Evolutionary conservation across 2,329 filamentous ascomycete genomes (phyloP).

Genomic region (Elsinoe necatrix): DNA sequence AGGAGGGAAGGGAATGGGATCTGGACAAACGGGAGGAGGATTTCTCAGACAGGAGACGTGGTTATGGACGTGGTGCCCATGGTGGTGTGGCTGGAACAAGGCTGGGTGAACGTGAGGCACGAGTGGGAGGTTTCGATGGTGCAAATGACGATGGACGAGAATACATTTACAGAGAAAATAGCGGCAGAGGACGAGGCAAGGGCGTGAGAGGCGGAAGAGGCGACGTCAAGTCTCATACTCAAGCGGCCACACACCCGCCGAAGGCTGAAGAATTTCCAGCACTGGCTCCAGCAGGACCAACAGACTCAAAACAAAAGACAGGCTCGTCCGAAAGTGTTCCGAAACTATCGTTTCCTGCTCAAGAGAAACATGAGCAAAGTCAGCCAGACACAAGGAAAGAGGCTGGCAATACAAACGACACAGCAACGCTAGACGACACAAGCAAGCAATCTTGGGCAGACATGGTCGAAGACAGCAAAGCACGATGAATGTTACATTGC

Average conservation of each 20-base stretch:
- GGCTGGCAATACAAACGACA: not conserved
- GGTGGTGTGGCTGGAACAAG: constrained; percentile 38
- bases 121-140: constrained; percentile 23
- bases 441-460: constrained; percentile 19
- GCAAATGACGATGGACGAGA: constrained; percentile 29
- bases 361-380: not conserved
- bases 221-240: constrained; percentile 23
- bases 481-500: not conserved
- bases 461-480: constrained; percentile 18
- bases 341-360: constrained; percentile 15
- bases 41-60: constrained; percentile 35
- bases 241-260: constrained; percentile 26
- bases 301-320: constrained; percentile 26
- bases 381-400: constrained; percentile 3
- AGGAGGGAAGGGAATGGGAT: constrained; percentile 55
- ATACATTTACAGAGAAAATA: constrained; percentile 27
- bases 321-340: constrained; percentile 5
- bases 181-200: constrained; percentile 20
- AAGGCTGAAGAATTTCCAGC: constrained; percentile 40
- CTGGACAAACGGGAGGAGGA: constrained; percentile 51
- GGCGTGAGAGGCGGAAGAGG: constrained; percentile 30
- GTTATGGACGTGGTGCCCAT: constrained; percentile 43
- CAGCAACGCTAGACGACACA: not conserved
- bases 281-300: constrained; percentile 30
- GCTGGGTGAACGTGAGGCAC: constrained; percentile 19